phyloP scores from a whole-genome alignment of 225 moss, liverwort and hornwort species.

The Lunularia cruciata region DNA sequence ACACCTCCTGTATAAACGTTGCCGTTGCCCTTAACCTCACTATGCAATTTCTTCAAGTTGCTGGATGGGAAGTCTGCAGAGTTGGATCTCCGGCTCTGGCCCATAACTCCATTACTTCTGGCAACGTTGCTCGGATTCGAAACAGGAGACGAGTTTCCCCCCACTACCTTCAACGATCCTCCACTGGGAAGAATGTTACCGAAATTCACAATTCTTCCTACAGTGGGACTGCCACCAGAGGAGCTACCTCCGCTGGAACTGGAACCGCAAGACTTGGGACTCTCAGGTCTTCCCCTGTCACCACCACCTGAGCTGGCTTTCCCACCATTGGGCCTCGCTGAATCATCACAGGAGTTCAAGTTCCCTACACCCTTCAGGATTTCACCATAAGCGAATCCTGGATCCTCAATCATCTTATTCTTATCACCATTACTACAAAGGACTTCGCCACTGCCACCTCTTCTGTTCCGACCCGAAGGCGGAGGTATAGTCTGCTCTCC shows the following conservation, averaged over 20 bases:
- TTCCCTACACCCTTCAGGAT: constrained; percentile 50
- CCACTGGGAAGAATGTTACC: constrained; percentile 49
- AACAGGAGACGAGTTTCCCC: constrained; percentile 25
- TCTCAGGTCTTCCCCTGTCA: constrained; percentile 39
- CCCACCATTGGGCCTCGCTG: constrained; percentile 9
- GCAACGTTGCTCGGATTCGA: constrained; percentile 24
- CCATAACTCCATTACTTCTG: constrained; percentile 31
- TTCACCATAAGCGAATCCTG: constrained; percentile 40
- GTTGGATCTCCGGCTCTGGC: constrained; percentile 45
- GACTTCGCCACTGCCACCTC: constrained; percentile 31
- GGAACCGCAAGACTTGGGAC: constrained; percentile 46
- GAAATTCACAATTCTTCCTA: constrained; percentile 42
- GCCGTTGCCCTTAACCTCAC: constrained; percentile 18
- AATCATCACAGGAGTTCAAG: constrained; percentile 42
- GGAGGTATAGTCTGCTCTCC: constrained; percentile 22
- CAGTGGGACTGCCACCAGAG: constrained; percentile 37
- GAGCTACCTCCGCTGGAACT: constrained; percentile 42
- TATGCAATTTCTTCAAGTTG: constrained; percentile 28
- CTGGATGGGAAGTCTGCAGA: constrained; percentile 43
- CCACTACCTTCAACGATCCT: constrained; percentile 31
- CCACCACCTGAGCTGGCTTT: constrained; percentile 21
- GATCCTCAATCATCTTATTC: constrained; percentile 22
- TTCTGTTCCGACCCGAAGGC: not conserved
- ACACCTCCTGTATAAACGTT: constrained; percentile 5
- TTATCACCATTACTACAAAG: constrained; percentile 15